Evolutionary conservation across 257 asterid species (phyloP), one percentile per base, ranked within the genome.

Genomic region (Coffea canephora): DNA sequence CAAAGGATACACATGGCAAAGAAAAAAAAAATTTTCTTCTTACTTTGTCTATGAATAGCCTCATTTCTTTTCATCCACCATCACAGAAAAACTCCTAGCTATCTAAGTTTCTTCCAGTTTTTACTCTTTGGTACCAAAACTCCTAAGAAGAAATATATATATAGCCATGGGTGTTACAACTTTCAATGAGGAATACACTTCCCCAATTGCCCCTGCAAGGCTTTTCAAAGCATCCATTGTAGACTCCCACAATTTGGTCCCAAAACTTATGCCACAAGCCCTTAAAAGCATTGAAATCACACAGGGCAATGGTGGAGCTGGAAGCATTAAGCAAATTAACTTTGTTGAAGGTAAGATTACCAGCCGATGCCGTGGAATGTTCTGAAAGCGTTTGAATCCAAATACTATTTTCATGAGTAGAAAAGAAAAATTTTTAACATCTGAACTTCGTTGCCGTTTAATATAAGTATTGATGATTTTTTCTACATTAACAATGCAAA

Each of bases 221-320:
- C 72, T 82, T 34, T 82, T 85, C 66, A 85, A 82, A 79, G 84
- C 86, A 67, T 80, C 80, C 23, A 69, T 85, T 5, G 52, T 80
- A 4, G 88, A 85, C 50, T 67, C 82, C 1, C 82, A 80, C 82
- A 82, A 73, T 74, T 55, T 82, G 74, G 54, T 85, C 46, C 88
- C 86, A 1, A 75, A 85, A 74, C 79, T 75, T 61, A 67, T 82
- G 72, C 84, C 88, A 19, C 78, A 82, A n/a, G 80, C 79, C 66
- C 74, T 85, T 69, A 82, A 82, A 46, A 82, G 78, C 80, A 62
- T 85, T 27, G 80, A 71, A 4, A 13, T 85, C 45, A n/a, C 74
- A n/a, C 79, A 81, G 67, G 88, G 86, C 31, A 57, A 68, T 49
- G 78, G 84, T 69, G 84, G 84, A 45, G 46, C 82, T 52, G 82